Evolutionary conservation across 805 yeast species (phyloP).

Genomic region (Candida boleticola): DNA sequence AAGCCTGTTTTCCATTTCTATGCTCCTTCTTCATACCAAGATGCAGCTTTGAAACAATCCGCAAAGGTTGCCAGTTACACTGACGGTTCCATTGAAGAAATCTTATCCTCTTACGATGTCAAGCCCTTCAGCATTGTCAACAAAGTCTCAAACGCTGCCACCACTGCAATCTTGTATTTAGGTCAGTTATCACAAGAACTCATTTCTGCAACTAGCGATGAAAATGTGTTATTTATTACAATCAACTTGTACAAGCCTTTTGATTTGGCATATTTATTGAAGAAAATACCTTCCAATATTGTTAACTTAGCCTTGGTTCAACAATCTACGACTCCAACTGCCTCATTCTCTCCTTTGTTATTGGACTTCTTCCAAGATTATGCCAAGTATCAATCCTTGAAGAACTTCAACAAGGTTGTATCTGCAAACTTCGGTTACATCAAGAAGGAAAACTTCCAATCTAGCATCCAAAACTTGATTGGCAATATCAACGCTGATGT

Average conservation of each 20-base stretch:
- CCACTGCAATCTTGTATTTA: conserved; percentile 56
- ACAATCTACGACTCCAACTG: conserved; percentile 47
- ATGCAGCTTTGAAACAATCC: conserved; percentile 12
- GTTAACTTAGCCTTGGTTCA: conserved; percentile 61
- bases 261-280: conserved; percentile 48
- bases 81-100: conserved; percentile 15
- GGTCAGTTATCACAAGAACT: conserved; percentile 55
- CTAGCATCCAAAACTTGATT: conserved; percentile 48
- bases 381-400: conserved; percentile 44
- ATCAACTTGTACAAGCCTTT: conserved; percentile 77
- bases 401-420: conserved; percentile 50
- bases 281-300: conserved; percentile 52
- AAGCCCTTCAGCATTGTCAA: conserved; percentile 31
- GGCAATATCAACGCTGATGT: conserved; percentile 48
- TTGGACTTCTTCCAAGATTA: conserved; percentile 70
- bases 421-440: conserved; percentile 56
- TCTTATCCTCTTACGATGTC: conserved; percentile 22
- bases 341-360: conserved; percentile 63
- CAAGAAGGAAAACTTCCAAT: conserved; percentile 30
- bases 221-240: conserved; percentile 48
- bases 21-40: conserved; percentile 23
- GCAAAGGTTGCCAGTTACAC: conserved; percentile 10
- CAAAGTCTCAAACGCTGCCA: conserved; percentile 34
- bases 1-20: conserved; percentile 75
- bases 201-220: conserved; percentile 33